Evolutionary conservation across 2,329 filamentous ascomycete genomes (phyloP), one percentile per base, ranked within the genome.

Genomic region (Colletotrichum brevisporum): DNA sequence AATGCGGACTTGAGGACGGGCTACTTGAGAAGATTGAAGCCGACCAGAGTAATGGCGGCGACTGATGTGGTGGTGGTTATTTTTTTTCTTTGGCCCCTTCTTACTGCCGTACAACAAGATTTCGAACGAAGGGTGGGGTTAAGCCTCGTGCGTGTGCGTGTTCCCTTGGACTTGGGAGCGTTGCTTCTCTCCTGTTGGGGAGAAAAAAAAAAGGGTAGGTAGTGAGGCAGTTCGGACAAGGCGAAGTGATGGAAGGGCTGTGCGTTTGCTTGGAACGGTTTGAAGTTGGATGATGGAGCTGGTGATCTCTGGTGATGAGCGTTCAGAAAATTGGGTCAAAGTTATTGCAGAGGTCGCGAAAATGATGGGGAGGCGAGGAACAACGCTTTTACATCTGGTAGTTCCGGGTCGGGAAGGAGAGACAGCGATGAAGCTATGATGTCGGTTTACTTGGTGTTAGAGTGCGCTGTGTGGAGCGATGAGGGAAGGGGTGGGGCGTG

Each of bases 311-410:
- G 69, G 70, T 71, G 62, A 67, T 67, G 69, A 71, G 54, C 62
- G 59, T 70, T 63, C 50, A 48, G 47, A 47, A 36, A 71, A 70
- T 61, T 68, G 63, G 70, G 70, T 54, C 48, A 55, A 67, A 57
- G 50, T 48, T 21, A 50, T 55, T 62, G 56, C 56, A 53, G 67
- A 62, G 36, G 57, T 56, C 47, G 54, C 54, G 39, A 16, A 61
- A 43, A 58, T 59, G 56, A 54, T 57, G 70, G 67, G 53, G 68
- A 72, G 70, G 68, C 63, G 70, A 72, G 70, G 64, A 63, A 71
- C 68, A 72, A 72, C 60, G 70, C 68, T 70, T 72, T 72, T 72
- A 69, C 68, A 65, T 72, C 61, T 71, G 56, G 64, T 68, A 68
- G 68, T 58, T 55, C 51, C 57, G 52, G 68, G 68, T 67, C 56